Base-by-base conservation (phyloP, 441 rosid genomes). In the Erysimum pusillum region DNA sequence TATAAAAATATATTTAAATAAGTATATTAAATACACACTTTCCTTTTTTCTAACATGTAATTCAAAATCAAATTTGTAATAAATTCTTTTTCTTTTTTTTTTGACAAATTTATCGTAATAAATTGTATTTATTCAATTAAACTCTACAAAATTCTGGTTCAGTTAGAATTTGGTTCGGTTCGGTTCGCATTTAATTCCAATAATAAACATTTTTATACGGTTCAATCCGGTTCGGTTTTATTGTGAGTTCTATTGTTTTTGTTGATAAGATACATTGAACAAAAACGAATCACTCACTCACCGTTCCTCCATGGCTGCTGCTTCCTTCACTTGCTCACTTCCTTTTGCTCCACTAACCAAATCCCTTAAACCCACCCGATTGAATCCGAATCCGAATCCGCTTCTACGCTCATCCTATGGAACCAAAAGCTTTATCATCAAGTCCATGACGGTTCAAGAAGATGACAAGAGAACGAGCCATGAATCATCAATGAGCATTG, bases 401-500 rank as follows among this genome's bases (percentile, higher is more conserved):
- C 1, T 57, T 60, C 57, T 7, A 0, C 80, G 78, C 42, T 70
- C 70, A 0, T 1, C 20, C 13, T 18, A 60, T 15, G 34, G 62
- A 52, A 8, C 69, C 3, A 77, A 71, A 64, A 80, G n/a, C 75
- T 0, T 76, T 71, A 48, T 6, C 9, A 63, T 82, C 79, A 81
- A 76, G 53, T 83, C 86, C 22, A 18, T 86, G 41, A 39, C 80
- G 2, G 42, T 79, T 34, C 75, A 65, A 9, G 82, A 83, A 59
- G 87, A 78, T 52, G 81, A 80, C 64, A 69, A 84, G 12, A 53
- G 71, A 5, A 62, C 85, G 7, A 61, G 64, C 73, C 77, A 76
- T 22, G 86, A 82, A 41, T 2, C 84, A 38, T 4, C 85, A 63
- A 90, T 93, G 89, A 89, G 85, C 76, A 79, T 90, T 51, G 93